These are phyloP conservation scores for Tubosaeta brunneosetosa DNA, from an alignment of 768 basidiomycete genomes.

Conservation along the genomic window DNA sequence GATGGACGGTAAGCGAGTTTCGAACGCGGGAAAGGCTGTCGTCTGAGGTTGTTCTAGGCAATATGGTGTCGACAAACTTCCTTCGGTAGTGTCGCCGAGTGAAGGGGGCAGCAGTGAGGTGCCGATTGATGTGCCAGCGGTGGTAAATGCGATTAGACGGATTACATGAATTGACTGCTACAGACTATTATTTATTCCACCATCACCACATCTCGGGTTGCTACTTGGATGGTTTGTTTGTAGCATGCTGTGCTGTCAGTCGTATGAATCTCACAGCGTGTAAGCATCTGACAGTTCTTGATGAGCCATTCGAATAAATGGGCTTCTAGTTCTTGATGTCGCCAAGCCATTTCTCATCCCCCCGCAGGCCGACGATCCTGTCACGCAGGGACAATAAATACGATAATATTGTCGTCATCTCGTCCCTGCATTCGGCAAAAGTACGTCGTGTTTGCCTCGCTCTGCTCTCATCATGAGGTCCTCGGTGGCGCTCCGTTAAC, in stretches of 20 bases:
- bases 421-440: background rate
- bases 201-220: background rate
- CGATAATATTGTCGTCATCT: background rate
- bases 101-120: conserved; percentile 24
- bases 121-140: conserved; percentile 37
- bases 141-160: conserved; percentile 36
- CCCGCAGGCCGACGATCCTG: background rate
- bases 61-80: conserved; percentile 32
- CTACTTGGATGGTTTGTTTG: background rate
- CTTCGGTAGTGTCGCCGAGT: conserved; percentile 27
- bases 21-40: background rate
- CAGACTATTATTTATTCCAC: background rate
- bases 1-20: conserved; percentile 29
- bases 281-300: background rate
- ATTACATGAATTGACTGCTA: background rate
- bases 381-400: background rate
- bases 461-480: background rate
- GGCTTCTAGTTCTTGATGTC: background rate
- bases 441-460: conserved; percentile 4
- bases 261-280: too few relatives aligned
- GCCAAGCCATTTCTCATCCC: too few relatives aligned
- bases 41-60: conserved; percentile 27
- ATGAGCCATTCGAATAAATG: background rate
- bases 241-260: background rate
- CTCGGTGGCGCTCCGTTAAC: background rate